Percentiles rank a stretch among this genome's conserved stretches.
phyloP scores from a whole-genome alignment of 768 basidiomycete genomes.

The Macrolepiota albuminosa region DNA sequence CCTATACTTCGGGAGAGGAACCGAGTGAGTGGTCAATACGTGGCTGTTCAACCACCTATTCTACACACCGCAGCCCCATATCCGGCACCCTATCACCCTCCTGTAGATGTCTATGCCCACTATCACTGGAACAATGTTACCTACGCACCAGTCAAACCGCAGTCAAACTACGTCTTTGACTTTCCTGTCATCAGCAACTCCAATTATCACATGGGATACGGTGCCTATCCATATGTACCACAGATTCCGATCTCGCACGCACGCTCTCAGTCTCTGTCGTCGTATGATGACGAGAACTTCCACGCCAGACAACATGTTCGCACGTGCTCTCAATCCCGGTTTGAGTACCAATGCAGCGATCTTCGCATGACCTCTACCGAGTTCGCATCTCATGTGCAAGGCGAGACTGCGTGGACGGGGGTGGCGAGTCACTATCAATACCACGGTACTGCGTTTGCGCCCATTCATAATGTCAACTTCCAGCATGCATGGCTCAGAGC shows the following conservation, averaged over 20 bases:
- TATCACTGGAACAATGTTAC: conserved; percentile 36
- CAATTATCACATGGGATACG: conserved; percentile 28
- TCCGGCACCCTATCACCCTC: conserved; percentile 28
- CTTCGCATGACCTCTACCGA: conserved; percentile 39
- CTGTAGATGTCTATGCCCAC: conserved; percentile 27
- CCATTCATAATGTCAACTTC: conserved; percentile 36
- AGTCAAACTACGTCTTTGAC: conserved; percentile 35
- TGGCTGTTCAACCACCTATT: conserved; percentile 56
- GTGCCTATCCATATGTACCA: conserved; percentile 32
- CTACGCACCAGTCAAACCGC: conserved; percentile 34
- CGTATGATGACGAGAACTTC: conserved; percentile 46
- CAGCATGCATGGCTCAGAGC: conserved; percentile 48
- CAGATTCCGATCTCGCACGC: conserved; percentile 39
- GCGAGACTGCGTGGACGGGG: conserved; percentile 40
- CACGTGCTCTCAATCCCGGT: conserved; percentile 56
- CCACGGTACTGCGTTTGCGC: conserved; percentile 37
- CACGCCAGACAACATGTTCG: conserved; percentile 46
- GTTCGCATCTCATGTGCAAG: conserved; percentile 29
- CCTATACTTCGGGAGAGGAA: conserved; percentile 56
- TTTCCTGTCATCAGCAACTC: conserved; percentile 25
- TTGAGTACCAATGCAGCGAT: conserved; percentile 48
- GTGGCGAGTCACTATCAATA: conserved; percentile 35
- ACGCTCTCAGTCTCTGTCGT: conserved; percentile 54
- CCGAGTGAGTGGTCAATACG: conserved; percentile 52
- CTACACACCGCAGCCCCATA: conserved; percentile 33